Evolutionary conservation across 805 yeast species (phyloP).

Genomic region (Kregervanrija fluxuum): DNA sequence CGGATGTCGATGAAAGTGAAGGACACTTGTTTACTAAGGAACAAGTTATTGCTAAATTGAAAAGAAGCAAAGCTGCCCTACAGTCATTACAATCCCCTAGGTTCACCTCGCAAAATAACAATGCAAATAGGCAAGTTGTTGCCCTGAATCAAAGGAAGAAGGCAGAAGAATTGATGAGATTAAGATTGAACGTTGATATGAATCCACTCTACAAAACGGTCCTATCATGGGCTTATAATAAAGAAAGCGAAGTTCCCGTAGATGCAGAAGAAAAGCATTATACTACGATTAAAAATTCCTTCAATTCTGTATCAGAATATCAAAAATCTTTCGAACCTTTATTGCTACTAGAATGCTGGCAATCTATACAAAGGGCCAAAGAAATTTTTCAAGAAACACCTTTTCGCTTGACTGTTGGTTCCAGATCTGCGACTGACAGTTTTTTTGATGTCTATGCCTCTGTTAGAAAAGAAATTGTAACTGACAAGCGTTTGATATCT

Average conservation of each 20-base stretch:
- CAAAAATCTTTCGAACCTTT: constrained; percentile 68
- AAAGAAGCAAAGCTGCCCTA: constrained; percentile 17
- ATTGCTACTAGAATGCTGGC: constrained; percentile 88
- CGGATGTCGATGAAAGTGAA: constrained; percentile 27
- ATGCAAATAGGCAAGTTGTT: constrained; percentile 7
- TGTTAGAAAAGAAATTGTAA: constrained; percentile 43
- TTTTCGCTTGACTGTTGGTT: constrained; percentile 64
- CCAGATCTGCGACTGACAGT: constrained; percentile 74
- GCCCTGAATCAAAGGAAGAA: constrained; percentile 37
- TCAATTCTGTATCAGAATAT: constrained; percentile 57
- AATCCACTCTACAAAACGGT: constrained; percentile 66
- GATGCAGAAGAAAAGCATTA: constrained; percentile 33
- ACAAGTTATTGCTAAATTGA: constrained; percentile 26
- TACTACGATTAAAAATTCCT: constrained; percentile 46
- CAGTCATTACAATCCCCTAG: constrained; percentile 23
- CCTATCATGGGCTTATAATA: constrained; percentile 69
- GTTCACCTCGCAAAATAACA: constrained; percentile 13
- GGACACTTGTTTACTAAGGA: constrained; percentile 36
- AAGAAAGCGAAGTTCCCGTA: constrained; percentile 51
- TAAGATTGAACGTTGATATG: constrained; percentile 69
- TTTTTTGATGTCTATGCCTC: constrained; percentile 85
- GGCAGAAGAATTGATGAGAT: constrained; percentile 73
- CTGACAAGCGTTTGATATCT: constrained; percentile 43
- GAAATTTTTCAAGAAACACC: constrained; percentile 53
- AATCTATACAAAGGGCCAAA: constrained; percentile 69